Base-by-base conservation (phyloP, 331 rosid species). In the Arachis monticola region DNA sequence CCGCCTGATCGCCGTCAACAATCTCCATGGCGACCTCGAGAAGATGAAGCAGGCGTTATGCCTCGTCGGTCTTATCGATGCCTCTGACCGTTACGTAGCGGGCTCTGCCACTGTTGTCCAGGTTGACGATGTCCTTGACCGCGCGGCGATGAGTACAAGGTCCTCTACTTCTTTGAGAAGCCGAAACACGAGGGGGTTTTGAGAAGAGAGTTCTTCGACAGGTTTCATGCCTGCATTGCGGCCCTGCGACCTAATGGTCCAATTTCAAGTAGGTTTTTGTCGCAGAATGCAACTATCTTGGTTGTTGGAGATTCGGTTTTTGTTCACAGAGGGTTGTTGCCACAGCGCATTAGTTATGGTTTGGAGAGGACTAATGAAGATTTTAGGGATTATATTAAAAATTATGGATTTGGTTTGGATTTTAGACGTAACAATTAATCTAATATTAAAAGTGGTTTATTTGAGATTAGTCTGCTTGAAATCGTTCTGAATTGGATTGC, bases 51-150 rank as follows among this genome's bases (percentile, higher is more conserved):
- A 92, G 60, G 91, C 97, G 1, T 81, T 94, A 0, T 78, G 92
- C 31, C 85, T 94, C 22, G 96, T 97, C 9, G 82, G 84, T 5
- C 52, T 94, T 38, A 83, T 90, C 38, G 93, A 94, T 69, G 58
- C 11, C 14, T 64, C 93, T 12, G 97, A 77, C 10, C 79, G 70
- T 62, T 94, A 96, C 88, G 51, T 61, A 7, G 98, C 97, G 0
- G 97, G 95, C 5, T 83, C 97, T 45, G 8, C 98, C 76, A 91
- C 95, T 46, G 86, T 90, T 0, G 96, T 94, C 14, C 97, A 92
- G 77, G 1, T 94, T 42, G 97, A 96, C 22, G 99, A 94, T 22
- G 96, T 94, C 11, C 86, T 94, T 22, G 99, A 94, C 85, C 94
- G 99, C 8, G 97, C 65, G 93, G 88, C 9, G 91, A 88, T 0